These are phyloP conservation scores for Candida mesenterica DNA, from an alignment of 1,139 yeast species.

Conservation along the genomic window DNA sequence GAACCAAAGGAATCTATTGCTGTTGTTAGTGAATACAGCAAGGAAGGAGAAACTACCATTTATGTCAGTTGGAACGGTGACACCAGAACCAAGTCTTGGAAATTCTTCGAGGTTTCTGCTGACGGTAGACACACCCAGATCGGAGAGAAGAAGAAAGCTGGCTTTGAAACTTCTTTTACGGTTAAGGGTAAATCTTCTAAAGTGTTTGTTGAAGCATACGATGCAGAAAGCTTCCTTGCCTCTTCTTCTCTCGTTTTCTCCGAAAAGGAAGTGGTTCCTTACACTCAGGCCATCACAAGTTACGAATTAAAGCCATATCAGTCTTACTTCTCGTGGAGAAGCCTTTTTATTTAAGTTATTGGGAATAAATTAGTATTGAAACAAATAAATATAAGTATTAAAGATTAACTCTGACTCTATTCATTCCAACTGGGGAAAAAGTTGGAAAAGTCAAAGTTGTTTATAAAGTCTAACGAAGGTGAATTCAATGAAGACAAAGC, in stretches of 20 bases:
- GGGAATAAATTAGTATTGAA: neutral
- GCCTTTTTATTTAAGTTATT: no score
- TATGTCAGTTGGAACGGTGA: constrained; percentile 43
- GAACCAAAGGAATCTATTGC: constrained; percentile 33
- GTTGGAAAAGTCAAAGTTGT: constrained; percentile 20
- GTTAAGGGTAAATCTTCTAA: constrained; percentile 9
- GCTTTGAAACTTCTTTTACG: constrained; percentile 28
- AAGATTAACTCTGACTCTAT: neutral
- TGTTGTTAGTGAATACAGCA: constrained; percentile 17
- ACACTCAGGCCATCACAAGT: neutral
- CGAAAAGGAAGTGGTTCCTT: constrained; percentile 7
- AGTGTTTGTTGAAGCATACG: constrained; percentile 24
- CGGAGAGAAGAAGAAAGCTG: constrained; percentile 22
- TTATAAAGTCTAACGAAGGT: constrained; percentile 21
- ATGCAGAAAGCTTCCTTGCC: constrained; percentile 15
- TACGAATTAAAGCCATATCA: neutral
- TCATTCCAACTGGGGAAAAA: constrained; percentile 12
- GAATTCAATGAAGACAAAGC: constrained; percentile 9
- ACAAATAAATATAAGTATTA: no score
- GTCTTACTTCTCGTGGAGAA: constrained; percentile 1
- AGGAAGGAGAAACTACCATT: constrained; percentile 17
- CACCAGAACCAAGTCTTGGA: constrained; percentile 32
- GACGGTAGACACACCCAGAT: constrained; percentile 15
- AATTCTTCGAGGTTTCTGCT: constrained; percentile 17
- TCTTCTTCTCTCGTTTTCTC: constrained; percentile 4